Percentiles rank a stretch among this genome's conserved stretches.
Evolutionary conservation across 176 grass and related monocot species (phyloP).

Genomic region (Eragrostis curvula): DNA sequence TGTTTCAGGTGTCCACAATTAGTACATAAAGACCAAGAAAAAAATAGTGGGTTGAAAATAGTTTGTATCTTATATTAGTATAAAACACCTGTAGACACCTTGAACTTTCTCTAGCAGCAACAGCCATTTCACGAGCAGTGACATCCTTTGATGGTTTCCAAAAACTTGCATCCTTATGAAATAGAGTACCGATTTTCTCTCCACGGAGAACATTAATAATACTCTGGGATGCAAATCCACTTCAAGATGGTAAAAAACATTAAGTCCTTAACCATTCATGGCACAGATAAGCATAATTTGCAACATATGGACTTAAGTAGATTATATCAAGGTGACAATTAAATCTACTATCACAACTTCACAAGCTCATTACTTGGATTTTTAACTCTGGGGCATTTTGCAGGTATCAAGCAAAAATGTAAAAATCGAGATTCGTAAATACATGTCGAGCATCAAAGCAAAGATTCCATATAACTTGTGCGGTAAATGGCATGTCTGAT

Average conservation of each 20-base stretch:
- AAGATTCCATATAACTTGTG: constrained; percentile 11
- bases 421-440: background rate
- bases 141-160: constrained; percentile 64
- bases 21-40: background rate
- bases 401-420: constrained; percentile 1
- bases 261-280: background rate
- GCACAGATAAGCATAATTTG: background rate
- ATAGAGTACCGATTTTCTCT: constrained; percentile 91
- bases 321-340: constrained; percentile 9
- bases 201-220: constrained; percentile 89
- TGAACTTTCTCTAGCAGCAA: constrained; percentile 82
- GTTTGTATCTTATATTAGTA: background rate
- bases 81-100: constrained; percentile 69
- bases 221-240: constrained; percentile 81
- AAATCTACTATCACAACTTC: background rate
- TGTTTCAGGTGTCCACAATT: constrained; percentile 37
- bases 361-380: constrained; percentile 11
- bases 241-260: constrained; percentile 44
- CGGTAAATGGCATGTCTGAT: background rate
- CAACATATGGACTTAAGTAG: constrained; percentile 11
- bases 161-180: constrained; percentile 70
- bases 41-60: background rate
- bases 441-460: constrained; percentile 6
- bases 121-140: constrained; percentile 78
- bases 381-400: background rate